These are phyloP conservation scores for Pichia sp. DNA, from an alignment of 1,139 yeast species.

Conservation along the genomic window DNA sequence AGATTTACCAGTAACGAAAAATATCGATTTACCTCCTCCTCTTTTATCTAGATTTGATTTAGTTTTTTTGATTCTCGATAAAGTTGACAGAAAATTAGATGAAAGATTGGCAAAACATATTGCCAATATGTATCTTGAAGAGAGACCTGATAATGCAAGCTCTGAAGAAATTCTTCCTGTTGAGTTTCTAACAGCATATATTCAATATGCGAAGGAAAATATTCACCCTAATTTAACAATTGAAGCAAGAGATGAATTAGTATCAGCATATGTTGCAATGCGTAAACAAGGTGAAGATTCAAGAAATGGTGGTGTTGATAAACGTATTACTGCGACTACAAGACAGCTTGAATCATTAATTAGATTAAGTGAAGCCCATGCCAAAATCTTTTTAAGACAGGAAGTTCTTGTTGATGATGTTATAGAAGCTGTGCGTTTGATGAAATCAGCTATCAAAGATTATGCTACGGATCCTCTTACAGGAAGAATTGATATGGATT, in stretches of 20 bases:
- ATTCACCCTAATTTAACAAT: constrained; percentile 68
- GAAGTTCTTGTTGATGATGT: constrained; percentile 76
- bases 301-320: constrained; percentile 57
- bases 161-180: constrained; percentile 66
- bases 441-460: constrained; percentile 89
- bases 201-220: constrained; percentile 86
- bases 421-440: constrained; percentile 87
- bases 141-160: constrained; percentile 68
- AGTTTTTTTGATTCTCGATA: constrained; percentile 85
- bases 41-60: constrained; percentile 88
- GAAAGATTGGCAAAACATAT: constrained; percentile 83
- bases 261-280: constrained; percentile 89
- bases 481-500: constrained; percentile 95
- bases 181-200: constrained; percentile 79
- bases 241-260: constrained; percentile 79
- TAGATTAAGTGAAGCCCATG: constrained; percentile 92
- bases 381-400: constrained; percentile 80
- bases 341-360: constrained; percentile 96
- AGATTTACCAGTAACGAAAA: constrained; percentile 83
- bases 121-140: constrained; percentile 88
- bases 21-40: constrained; percentile 95
- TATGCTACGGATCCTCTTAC: constrained; percentile 97
- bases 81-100: constrained; percentile 81
- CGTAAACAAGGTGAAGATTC: constrained; percentile 90
- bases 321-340: constrained; percentile 94